Base-by-base conservation (phyloP, 345 rosid genomes). In the Aegle marmelos region DNA sequence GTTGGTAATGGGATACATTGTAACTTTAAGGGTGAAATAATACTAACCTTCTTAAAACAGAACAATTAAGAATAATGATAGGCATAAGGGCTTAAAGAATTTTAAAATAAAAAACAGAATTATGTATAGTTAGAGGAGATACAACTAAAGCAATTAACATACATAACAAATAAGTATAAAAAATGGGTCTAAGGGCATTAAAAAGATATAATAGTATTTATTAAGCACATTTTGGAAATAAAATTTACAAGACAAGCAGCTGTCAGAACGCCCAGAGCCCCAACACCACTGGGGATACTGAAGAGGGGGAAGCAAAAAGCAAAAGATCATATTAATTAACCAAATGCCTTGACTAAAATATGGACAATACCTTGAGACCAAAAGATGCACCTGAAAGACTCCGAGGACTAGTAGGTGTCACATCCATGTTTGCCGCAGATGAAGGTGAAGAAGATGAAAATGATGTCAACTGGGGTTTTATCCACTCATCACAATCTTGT, bases 401-500 rank as follows among this genome's bases (percentile, higher is more conserved):
- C 7, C 89, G 83, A 78, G 95, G 91, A 83, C 75, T 82, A 58
- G 86, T 86, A 14, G 94, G 92, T 78, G 88, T 86, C 80, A 96
- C 81, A 75, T 97, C 98, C 68, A 86, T 84, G 72, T 83, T 87
- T 60, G 84, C 84, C 74, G 83, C 76, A 81, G 91, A 81, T 70
- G 88, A 67, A 16, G 90, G 84, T 75, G 92, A 87, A 31, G 92
- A 81, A 75, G 93, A 84, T 14, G 86, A 79, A 71, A 80, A 79
- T 36, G 97, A 70, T 74, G 82, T 79, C 70, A 68, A 59, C 68
- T 85, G 92, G 57, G 92, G 90, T 78, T 91, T 97, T 78, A 93
- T 88, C 98, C 97, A 94, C 85, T 88, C 97, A 57, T 94, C 99
- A 86, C 97, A 90, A 79, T 94, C 98, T 84, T 94, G 99, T 69